Percentiles rank a stretch among this genome's conserved stretches.
phyloP scores from a whole-genome alignment of 345 rosid species.

The Xanthoceras sorbifolium region DNA sequence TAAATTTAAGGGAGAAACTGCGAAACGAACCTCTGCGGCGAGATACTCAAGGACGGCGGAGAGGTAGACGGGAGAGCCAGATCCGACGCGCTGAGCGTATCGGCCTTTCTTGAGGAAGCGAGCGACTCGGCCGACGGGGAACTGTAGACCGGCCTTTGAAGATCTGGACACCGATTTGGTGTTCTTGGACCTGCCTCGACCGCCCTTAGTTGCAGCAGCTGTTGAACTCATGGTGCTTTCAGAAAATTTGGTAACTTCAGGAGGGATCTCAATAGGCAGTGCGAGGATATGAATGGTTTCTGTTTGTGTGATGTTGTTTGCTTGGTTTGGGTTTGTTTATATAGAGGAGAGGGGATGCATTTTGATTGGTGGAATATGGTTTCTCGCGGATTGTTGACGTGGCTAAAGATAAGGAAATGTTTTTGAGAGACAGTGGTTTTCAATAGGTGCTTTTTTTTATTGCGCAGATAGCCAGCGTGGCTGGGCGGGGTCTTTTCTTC shows the following conservation, averaged over 20 bases:
- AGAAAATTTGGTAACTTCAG: background rate
- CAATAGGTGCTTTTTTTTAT: background rate
- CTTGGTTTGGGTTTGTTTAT: constrained; percentile 14
- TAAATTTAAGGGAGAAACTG: background rate
- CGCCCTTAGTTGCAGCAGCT: constrained; percentile 45
- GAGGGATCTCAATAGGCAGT: too few relatives aligned
- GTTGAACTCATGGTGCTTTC: constrained; percentile 40
- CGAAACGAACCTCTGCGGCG: constrained; percentile 62
- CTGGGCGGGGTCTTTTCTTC: background rate
- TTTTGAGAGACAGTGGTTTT: background rate
- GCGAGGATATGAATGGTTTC: background rate
- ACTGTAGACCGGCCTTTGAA: constrained; percentile 68
- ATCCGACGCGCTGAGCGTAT: constrained; percentile 70
- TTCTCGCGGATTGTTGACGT: constrained; percentile 40
- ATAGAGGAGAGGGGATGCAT: background rate
- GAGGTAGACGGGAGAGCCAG: constrained; percentile 76
- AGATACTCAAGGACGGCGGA: constrained; percentile 84
- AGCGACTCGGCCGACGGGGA: constrained; percentile 70
- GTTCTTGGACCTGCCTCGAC: constrained; percentile 56
- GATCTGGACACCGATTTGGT: constrained; percentile 65
- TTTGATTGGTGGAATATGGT: constrained; percentile 29
- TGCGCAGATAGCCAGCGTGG: constrained; percentile 31
- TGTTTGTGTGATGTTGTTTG: background rate
- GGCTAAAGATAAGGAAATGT: constrained; percentile 17
- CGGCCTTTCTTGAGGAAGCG: constrained; percentile 62